Percentiles rank a stretch among this genome's conserved stretches.
phyloP scores from a whole-genome alignment of 805 yeast species.

The Nakazawaea sp. region DNA sequence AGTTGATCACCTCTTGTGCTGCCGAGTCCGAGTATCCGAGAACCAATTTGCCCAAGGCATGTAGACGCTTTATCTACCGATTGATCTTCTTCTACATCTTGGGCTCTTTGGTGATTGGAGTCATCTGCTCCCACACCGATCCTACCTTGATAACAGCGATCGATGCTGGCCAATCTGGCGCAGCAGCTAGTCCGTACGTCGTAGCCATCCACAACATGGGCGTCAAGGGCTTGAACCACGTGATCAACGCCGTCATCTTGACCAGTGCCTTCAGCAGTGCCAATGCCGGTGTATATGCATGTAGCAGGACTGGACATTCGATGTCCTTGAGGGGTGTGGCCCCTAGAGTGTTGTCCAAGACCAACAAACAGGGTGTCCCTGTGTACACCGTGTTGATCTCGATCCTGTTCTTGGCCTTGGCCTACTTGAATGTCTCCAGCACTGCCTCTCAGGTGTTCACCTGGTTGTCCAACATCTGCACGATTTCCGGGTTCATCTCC shows the following conservation, averaged over 20 bases:
- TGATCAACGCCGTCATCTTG: constrained; percentile 53
- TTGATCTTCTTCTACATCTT: constrained; percentile 43
- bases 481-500: constrained; percentile 55
- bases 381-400: constrained; percentile 45
- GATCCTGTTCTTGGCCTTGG: constrained; percentile 24
- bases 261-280: constrained; percentile 51
- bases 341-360: constrained; percentile 44
- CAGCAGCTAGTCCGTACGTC: constrained; percentile 64
- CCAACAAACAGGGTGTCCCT: constrained; percentile 59
- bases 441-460: constrained; percentile 51
- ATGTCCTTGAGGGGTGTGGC: constrained; percentile 57
- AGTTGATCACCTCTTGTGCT: constrained; percentile 54
- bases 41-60: constrained; percentile 51
- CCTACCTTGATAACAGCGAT: constrained; percentile 14
- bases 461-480: constrained; percentile 59
- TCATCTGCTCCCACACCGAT: constrained; percentile 43
- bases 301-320: constrained; percentile 50
- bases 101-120: constrained; percentile 43
- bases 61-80: constrained; percentile 51
- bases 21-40: constrained; percentile 50
- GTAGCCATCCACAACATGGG: constrained; percentile 48
- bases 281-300: constrained; percentile 47
- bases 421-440: constrained; percentile 59
- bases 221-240: constrained; percentile 48
- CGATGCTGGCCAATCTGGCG: constrained; percentile 38